Conservation (phyloP, 164 flowering plant genomes). For the Dillenia suffruticosa region DNA sequence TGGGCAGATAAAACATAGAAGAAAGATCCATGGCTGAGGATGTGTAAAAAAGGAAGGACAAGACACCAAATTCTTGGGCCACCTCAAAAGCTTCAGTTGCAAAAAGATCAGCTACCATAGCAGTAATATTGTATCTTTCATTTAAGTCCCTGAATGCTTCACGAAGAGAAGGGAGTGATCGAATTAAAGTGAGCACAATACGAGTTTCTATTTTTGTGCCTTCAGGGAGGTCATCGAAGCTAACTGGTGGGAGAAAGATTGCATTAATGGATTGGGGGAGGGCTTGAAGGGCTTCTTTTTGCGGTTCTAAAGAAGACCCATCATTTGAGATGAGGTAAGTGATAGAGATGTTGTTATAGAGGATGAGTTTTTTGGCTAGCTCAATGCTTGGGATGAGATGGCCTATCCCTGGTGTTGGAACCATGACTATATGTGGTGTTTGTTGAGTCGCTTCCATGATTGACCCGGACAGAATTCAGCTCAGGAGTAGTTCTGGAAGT, state of each 20-base stretch:
- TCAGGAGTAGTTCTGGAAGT: too few species aligned
- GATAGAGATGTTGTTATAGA: conserved; percentile 15
- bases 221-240: conserved; percentile 19
- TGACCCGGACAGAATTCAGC: too few species aligned
- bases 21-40: conserved; percentile 28
- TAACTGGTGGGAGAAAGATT: conserved; percentile 28
- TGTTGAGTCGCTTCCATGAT: conserved; percentile 12
- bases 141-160: conserved; percentile 12
- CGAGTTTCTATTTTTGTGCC: conserved; percentile 23
- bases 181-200: conserved; percentile 20
- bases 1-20: conserved; percentile 20
- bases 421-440: conserved; percentile 23
- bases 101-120: conserved; percentile 38
- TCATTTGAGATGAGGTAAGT: conserved; percentile 30
- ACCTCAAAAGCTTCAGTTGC: conserved; percentile 32
- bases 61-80: conserved; percentile 26
- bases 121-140: neutral
- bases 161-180: conserved; percentile 32
- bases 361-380: conserved; percentile 33
- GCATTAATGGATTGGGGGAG: conserved; percentile 22
- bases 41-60: conserved; percentile 35
- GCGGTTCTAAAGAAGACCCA: conserved; percentile 18
- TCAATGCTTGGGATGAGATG: conserved; percentile 43
- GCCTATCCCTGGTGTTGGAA: conserved; percentile 43
- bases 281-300: conserved; percentile 12